These are phyloP conservation scores for Beta vulgaris DNA, from an alignment of 148 eudicot genomes.

Conservation along the genomic window DNA sequence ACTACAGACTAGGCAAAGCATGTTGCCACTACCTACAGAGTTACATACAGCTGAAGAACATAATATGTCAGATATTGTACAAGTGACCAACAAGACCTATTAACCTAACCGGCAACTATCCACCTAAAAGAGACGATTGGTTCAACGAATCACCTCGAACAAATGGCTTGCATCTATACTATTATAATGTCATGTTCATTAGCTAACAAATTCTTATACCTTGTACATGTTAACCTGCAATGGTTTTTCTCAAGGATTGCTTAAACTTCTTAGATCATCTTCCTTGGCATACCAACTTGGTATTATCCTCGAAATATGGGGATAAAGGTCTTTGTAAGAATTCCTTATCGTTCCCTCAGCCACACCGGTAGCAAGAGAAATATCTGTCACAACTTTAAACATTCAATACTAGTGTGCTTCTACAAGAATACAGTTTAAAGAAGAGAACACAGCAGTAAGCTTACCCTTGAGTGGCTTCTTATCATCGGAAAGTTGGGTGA, in stretches of 20 bases:
- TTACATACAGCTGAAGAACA: slow-evolving; percentile 4
- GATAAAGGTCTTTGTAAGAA: slow-evolving; percentile 34
- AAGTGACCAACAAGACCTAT: slow-evolving; percentile 1
- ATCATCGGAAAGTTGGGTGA: slow-evolving; percentile 7
- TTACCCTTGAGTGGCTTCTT: slow-evolving; percentile 3
- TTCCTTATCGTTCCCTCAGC: slow-evolving; percentile 32
- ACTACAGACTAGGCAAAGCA: too few species aligned
- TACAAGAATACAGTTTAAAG: too few species aligned
- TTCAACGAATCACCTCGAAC: not conserved
- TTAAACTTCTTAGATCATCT: slow-evolving; percentile 10
- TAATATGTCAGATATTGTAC: not conserved
- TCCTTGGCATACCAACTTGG: slow-evolving; percentile 34
- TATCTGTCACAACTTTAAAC: slow-evolving; percentile 19
- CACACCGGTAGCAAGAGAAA: slow-evolving; percentile 29
- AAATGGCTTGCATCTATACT: not conserved
- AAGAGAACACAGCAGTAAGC: not conserved
- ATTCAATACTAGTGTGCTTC: not conserved
- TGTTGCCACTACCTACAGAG: not conserved
- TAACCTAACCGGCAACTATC: not conserved
- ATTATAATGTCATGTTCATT: slow-evolving; percentile 1
- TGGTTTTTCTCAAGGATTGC: slow-evolving; percentile 18
- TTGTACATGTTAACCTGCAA: not conserved
- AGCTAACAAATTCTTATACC: not conserved
- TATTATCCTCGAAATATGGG: slow-evolving; percentile 25
- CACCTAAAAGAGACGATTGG: not conserved